phyloP scores from a whole-genome alignment of 495 filamentous ascomycete species.

The Penicillium dipodomyicola region DNA sequence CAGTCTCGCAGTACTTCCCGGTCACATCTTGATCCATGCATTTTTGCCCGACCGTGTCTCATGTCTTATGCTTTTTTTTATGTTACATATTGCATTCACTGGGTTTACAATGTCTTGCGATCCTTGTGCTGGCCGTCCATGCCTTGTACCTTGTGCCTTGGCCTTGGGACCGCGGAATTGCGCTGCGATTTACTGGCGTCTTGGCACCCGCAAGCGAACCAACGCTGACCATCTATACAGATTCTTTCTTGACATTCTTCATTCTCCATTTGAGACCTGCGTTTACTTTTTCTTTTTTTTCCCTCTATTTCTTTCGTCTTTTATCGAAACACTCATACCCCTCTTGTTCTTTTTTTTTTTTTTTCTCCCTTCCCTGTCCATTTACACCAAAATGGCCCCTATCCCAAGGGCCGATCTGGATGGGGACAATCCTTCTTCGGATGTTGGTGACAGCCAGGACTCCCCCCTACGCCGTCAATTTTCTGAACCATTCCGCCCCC shows the following conservation, averaged over 20 bases:
- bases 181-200: slow-evolving; percentile 37
- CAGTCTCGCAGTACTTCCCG: slow-evolving; percentile 21
- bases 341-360: slow-evolving; percentile 1
- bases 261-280: slow-evolving; percentile 13
- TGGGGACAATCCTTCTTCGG: slow-evolving; percentile 41
- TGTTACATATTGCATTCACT: background rate
- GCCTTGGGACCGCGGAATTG: slow-evolving; percentile 23
- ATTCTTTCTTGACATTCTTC: slow-evolving; percentile 19
- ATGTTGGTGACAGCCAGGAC: slow-evolving; percentile 41
- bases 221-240: slow-evolving; percentile 39
- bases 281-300: slow-evolving; percentile 8
- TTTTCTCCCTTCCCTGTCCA: background rate
- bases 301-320: slow-evolving; percentile 6
- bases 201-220: slow-evolving; percentile 48
- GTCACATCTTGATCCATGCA: slow-evolving; percentile 32
- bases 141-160: slow-evolving; percentile 1
- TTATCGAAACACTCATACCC: slow-evolving; percentile 2
- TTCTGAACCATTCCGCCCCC: slow-evolving; percentile 42
- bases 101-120: background rate
- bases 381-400: slow-evolving; percentile 32
- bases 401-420: slow-evolving; percentile 38
- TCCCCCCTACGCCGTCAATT: slow-evolving; percentile 46
- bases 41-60: slow-evolving; percentile 34
- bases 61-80: background rate
- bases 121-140: background rate